These are phyloP conservation scores for Boletus holoroseus DNA, from an alignment of 1,284 basidiomycete genomes.

Conservation along the genomic window DNA sequence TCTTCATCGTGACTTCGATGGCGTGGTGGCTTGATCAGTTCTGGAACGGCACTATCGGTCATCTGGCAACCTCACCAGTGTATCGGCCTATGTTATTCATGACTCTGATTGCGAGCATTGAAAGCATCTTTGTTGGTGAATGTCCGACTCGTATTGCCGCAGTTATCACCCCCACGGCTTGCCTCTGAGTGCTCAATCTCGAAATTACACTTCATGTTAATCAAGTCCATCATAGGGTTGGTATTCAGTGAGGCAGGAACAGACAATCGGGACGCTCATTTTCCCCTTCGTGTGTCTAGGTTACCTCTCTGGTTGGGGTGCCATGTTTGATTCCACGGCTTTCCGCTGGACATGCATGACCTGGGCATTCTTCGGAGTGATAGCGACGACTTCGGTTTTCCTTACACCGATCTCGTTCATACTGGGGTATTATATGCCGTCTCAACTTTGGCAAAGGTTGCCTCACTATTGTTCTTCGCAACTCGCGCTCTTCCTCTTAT, in stretches of 20 bases:
- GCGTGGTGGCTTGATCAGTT: slow-evolving; percentile 77
- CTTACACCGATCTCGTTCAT: slow-evolving; percentile 52
- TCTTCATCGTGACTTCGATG: too few species aligned
- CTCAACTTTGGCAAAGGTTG: slow-evolving; percentile 72
- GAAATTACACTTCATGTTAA: too few species aligned
- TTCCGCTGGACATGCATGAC: slow-evolving; percentile 73
- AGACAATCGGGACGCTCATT: too few species aligned
- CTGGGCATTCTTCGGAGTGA: too few species aligned
- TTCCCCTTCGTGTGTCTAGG: too few species aligned
- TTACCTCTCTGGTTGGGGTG: slow-evolving; percentile 62
- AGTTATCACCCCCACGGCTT: slow-evolving; percentile 69
- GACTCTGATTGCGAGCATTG: too few species aligned
- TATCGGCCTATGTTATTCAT: slow-evolving; percentile 56
- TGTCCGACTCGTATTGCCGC: slow-evolving; percentile 13
- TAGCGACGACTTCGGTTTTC: slow-evolving; percentile 49
- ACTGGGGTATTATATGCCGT: slow-evolving; percentile 60
- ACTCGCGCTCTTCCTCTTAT: not conserved
- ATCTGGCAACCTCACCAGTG: slow-evolving; percentile 43
- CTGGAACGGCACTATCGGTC: slow-evolving; percentile 57
- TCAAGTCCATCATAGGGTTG: slow-evolving; percentile 65
- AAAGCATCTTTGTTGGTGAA: slow-evolving; percentile 29
- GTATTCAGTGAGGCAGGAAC: slow-evolving; percentile 69
- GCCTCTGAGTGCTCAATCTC: slow-evolving; percentile 39
- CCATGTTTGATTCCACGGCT: slow-evolving; percentile 64
- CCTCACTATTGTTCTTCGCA: slow-evolving; percentile 38